Conservation (phyloP, 2,329 filamentous ascomycete species). For the Colletotrichum cuscutae region DNA sequence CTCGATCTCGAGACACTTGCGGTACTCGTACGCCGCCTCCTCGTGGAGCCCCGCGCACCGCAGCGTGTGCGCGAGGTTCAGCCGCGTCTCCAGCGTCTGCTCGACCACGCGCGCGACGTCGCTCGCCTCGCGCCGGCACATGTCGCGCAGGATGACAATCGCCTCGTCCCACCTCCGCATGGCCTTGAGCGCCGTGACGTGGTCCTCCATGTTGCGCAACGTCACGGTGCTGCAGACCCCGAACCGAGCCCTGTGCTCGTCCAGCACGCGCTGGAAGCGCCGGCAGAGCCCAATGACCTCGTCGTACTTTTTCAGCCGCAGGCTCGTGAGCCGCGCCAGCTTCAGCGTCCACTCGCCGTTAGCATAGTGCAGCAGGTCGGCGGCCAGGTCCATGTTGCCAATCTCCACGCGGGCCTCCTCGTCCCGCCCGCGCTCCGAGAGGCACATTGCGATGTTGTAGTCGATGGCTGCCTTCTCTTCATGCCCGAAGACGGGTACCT, state of each 20-base stretch:
- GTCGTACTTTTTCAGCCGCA: slow-evolving; percentile 29
- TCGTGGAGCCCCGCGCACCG: slow-evolving; percentile 25
- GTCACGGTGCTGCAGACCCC: slow-evolving; percentile 28
- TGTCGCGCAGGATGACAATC: slow-evolving; percentile 30
- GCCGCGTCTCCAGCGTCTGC: slow-evolving; percentile 27
- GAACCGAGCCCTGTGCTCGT: slow-evolving; percentile 30
- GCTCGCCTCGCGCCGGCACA: slow-evolving; percentile 30
- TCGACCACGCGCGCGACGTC: slow-evolving; percentile 26
- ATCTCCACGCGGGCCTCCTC: slow-evolving; percentile 30
- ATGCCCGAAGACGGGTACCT: slow-evolving; percentile 33
- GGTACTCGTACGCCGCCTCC: slow-evolving; percentile 34
- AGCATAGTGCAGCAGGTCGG: slow-evolving; percentile 36
- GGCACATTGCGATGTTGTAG: slow-evolving; percentile 37
- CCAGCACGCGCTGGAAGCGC: slow-evolving; percentile 30
- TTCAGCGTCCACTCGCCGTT: slow-evolving; percentile 37
- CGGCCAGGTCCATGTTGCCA: slow-evolving; percentile 32
- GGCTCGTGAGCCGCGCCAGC: slow-evolving; percentile 33
- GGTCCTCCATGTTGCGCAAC: slow-evolving; percentile 34
- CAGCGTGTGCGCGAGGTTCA: slow-evolving; percentile 33
- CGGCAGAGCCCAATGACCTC: slow-evolving; percentile 34
- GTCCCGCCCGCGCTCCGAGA: slow-evolving; percentile 34
- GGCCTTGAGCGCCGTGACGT: slow-evolving; percentile 28
- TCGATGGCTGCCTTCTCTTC: slow-evolving; percentile 37
- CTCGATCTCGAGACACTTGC: slow-evolving; percentile 35
- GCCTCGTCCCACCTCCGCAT: slow-evolving; percentile 32